Evolutionary conservation across 2,329 filamentous ascomycete species (phyloP).

Genomic region (Penicillium sp.): DNA sequence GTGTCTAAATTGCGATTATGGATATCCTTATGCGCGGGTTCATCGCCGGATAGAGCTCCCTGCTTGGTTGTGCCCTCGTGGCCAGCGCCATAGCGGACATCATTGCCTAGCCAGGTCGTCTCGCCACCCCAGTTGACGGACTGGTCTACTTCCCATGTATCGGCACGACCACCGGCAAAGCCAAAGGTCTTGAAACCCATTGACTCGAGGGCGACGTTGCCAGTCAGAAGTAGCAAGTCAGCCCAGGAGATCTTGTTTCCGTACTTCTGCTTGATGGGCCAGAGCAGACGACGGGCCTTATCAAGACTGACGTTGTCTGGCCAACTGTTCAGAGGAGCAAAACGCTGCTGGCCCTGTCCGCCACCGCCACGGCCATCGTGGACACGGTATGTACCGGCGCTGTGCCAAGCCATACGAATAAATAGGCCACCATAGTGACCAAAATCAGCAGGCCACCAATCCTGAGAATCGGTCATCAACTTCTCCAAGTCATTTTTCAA

Average conservation of each 20-base stretch:
- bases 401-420: slow-evolving; percentile 78
- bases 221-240: slow-evolving; percentile 66
- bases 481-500: slow-evolving; percentile 70
- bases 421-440: slow-evolving; percentile 79
- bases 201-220: slow-evolving; percentile 72
- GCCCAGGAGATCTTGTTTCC: slow-evolving; percentile 80
- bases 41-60: slow-evolving; percentile 42
- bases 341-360: slow-evolving; percentile 71
- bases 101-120: slow-evolving; percentile 70
- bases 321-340: slow-evolving; percentile 78
- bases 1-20: slow-evolving; percentile 63
- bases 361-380: slow-evolving; percentile 71
- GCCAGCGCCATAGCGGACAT: slow-evolving; percentile 61
- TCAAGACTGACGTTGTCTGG: slow-evolving; percentile 74
- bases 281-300: slow-evolving; percentile 74
- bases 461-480: slow-evolving; percentile 73
- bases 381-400: slow-evolving; percentile 72
- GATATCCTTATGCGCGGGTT: slow-evolving; percentile 45
- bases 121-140: slow-evolving; percentile 74
- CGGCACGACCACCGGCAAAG: slow-evolving; percentile 67
- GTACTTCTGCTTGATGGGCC: slow-evolving; percentile 82
- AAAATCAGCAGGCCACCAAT: slow-evolving; percentile 79
- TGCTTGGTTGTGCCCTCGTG: slow-evolving; percentile 42
- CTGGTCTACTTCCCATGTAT: slow-evolving; percentile 73
- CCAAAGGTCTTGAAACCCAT: slow-evolving; percentile 73